A percentile compares a stretch with the other conserved stretches of the same genome.
Evolutionary conservation across 2,329 filamentous ascomycete species (phyloP).

Genomic region (Aspergillus viridinutans): DNA sequence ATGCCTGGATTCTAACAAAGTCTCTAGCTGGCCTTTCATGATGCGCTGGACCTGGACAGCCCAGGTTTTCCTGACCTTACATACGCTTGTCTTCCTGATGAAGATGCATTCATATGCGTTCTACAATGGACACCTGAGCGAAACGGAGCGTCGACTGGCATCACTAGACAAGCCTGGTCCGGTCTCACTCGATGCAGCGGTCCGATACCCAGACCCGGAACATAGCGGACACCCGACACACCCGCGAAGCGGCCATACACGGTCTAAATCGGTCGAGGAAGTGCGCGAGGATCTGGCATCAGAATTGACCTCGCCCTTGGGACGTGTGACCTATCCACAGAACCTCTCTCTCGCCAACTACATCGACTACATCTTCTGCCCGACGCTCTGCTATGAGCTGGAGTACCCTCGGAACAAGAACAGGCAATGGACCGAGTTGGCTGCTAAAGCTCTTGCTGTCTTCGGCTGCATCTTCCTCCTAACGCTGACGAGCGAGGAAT

Average conservation of each 20-base stretch:
- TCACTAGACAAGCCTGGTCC: slow-evolving; percentile 73
- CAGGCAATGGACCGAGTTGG: slow-evolving; percentile 76
- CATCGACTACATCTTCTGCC: slow-evolving; percentile 81
- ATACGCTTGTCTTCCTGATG: slow-evolving; percentile 90
- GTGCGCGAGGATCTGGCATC: slow-evolving; percentile 82
- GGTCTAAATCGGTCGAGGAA: slow-evolving; percentile 56
- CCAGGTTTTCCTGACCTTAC: slow-evolving; percentile 89
- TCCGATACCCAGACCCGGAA: slow-evolving; percentile 65
- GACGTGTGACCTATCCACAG: slow-evolving; percentile 80
- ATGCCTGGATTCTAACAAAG: slow-evolving; percentile 16
- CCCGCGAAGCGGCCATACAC: slow-evolving; percentile 10
- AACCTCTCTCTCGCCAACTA: slow-evolving; percentile 84
- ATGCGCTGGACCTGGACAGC: slow-evolving; percentile 94
- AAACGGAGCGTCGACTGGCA: slow-evolving; percentile 75
- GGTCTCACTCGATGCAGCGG: slow-evolving; percentile 63
- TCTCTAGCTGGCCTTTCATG: slow-evolving; percentile 66
- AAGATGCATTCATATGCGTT: slow-evolving; percentile 99
- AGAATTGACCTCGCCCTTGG: slow-evolving; percentile 86
- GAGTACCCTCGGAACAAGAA: slow-evolving; percentile 79
- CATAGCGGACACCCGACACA: slow-evolving; percentile 25
- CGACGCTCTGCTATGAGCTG: slow-evolving; percentile 94
- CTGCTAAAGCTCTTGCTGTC: slow-evolving; percentile 80
- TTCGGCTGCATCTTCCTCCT: slow-evolving; percentile 97
- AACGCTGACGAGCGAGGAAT: slow-evolving; percentile 87
- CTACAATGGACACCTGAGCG: slow-evolving; percentile 92